Base-by-base conservation (phyloP, 2,329 filamentous ascomycete species). In the Shiraia bambusicola region DNA sequence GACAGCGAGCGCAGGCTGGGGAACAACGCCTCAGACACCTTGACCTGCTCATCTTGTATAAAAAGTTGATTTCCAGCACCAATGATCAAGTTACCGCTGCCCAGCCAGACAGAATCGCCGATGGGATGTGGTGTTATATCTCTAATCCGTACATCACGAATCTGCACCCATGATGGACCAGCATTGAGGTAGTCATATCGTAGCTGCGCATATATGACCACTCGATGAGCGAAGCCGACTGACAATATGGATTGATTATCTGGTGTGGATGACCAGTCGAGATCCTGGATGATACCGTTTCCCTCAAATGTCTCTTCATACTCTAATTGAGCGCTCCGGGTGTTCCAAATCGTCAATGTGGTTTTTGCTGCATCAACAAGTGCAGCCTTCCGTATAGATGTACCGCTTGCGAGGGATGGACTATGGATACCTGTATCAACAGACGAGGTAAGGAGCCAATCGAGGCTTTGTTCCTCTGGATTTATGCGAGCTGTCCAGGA, bases 221-320 rank as follows among this genome's bases (percentile, higher is more conserved):
- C 85, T 42, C 86, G 82, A 51, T 91, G 87, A n/a, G 86, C 84
- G 60, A 95, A 95, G 0, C 91, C 90, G n/a, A 96, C 88, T 1
- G 91, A 88, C 14, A 96, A 75, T 40, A 96, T 90, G 1, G 88
- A 92, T 60, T 95, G 89, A 34, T 83, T 83, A 64, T 95, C 88
- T 0, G 89, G 89, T 0, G 91, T 95, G 3, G 88, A 92, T 1
- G 90, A 92, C 92, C 92, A 96, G 66, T 95, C 90, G 10, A 96
- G 79, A 66, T 95, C 91, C 49, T 86, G 83, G 28, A 96, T 89
- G 5, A 78, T 79, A 56, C 93, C 86, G 45, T 86, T 79, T 10
- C 78, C 76, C 50, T 85, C 79, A 50, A 90, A 93, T 22, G 82
- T 78, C 56, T 92, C 81, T 47, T 87, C 80, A 59, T 88, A 90